phyloP scores from a whole-genome alignment of 2,329 filamentous ascomycete species.

The Stachybotrys echinatus region DNA sequence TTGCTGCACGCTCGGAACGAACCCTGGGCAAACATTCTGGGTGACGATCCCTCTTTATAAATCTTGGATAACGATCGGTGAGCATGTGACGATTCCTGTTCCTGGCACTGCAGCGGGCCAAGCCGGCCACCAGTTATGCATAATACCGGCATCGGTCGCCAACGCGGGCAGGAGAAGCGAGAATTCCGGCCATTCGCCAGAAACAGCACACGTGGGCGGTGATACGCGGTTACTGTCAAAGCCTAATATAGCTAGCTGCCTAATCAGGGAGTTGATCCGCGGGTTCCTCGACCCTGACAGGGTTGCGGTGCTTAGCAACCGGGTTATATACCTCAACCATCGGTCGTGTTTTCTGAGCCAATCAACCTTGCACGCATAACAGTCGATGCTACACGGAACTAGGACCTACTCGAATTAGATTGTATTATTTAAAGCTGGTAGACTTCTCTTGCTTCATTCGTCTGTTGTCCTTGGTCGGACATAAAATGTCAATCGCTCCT shows the following conservation, averaged over 20 bases:
- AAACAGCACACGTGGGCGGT: neutral
- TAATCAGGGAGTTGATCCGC: neutral
- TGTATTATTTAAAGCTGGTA: too few relatives aligned
- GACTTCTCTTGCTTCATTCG: too few relatives aligned
- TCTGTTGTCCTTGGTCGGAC: too few relatives aligned
- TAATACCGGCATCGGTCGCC: neutral
- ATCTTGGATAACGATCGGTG: neutral
- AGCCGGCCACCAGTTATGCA: neutral
- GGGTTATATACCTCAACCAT: neutral
- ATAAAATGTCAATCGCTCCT: too few relatives aligned
- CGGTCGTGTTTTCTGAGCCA: neutral
- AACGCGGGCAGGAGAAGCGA: neutral
- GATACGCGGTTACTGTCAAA: neutral
- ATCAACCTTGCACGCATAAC: neutral
- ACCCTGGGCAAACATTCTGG: neutral
- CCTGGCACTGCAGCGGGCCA: neutral
- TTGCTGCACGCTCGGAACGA: neutral
- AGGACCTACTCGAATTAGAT: too few relatives aligned
- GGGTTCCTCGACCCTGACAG: neutral
- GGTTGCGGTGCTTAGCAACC: neutral
- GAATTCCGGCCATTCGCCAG: neutral
- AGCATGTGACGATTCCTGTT: neutral
- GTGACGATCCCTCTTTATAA: neutral
- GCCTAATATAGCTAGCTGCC: neutral
- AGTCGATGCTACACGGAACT: too few relatives aligned